Conservation (phyloP, 192 early-diverging fungal species). For the Backusella luteola region DNA sequence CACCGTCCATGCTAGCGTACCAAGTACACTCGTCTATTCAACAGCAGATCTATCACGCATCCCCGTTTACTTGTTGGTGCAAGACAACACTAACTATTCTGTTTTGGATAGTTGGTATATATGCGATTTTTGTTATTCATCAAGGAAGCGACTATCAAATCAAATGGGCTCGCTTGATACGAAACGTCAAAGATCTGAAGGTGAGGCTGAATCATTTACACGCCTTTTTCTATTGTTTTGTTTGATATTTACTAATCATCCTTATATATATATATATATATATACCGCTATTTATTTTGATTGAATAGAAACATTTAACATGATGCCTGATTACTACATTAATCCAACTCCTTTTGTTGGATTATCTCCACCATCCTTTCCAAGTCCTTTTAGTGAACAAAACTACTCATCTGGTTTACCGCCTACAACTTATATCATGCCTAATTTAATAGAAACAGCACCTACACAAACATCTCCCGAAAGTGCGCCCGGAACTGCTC, state of each 20-base stretch:
- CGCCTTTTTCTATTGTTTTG: neutral
- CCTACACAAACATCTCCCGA: neutral
- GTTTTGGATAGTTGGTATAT: conserved; percentile 45
- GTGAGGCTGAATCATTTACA: neutral
- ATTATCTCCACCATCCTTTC: neutral
- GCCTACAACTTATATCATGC: neutral
- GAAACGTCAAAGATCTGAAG: conserved; percentile 10
- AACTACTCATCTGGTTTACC: neutral
- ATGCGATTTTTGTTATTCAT: conserved; percentile 39
- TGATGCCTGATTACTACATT: conserved; percentile 13
- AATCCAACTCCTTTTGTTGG: conserved; percentile 4
- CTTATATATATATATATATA: neutral
- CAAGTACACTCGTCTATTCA: conserved; percentile 37
- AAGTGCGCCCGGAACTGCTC: neutral
- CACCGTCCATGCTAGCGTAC: conserved; percentile 40
- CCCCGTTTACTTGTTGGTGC: conserved; percentile 37
- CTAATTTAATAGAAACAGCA: neutral
- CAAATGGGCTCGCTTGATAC: neutral
- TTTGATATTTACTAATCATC: neutral
- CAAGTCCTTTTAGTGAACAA: conserved; percentile 1
- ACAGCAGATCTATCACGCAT: conserved; percentile 35
- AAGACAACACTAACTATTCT: conserved; percentile 33
- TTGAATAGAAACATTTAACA: neutral
- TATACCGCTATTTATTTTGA: neutral
- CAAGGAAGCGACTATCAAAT: conserved; percentile 11